Percentiles rank a stretch among this genome's conserved stretches.
Evolutionary conservation across 1,284 basidiomycete species (phyloP).

Genomic region (Tremellales sp.): DNA sequence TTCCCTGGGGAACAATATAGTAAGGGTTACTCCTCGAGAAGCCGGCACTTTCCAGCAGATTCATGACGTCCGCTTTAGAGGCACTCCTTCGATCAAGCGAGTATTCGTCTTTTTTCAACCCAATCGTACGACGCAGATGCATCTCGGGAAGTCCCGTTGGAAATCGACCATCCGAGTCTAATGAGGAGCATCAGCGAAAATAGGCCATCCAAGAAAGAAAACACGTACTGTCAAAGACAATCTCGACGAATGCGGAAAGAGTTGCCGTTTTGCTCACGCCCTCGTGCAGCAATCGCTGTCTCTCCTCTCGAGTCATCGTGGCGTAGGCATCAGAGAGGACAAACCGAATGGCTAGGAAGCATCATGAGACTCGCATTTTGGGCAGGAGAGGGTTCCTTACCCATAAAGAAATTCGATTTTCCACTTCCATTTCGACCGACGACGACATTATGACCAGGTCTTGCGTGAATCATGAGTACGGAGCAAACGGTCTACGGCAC

Average conservation of each 20-base stretch:
- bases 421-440: constrained; percentile 93
- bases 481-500: constrained; percentile 1
- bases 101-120: constrained; percentile 98
- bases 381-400: constrained; percentile 49
- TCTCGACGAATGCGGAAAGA: constrained; percentile 85
- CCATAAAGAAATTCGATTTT: constrained; percentile 95
- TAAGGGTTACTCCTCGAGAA: constrained; percentile 98
- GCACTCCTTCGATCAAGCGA: constrained; percentile 87
- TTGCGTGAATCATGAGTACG: constrained; percentile 37
- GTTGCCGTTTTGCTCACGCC: constrained; percentile 85
- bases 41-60: constrained; percentile 87
- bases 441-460: constrained; percentile 83
- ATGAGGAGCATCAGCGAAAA: constrained; percentile 2
- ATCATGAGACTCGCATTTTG: constrained; percentile 3
- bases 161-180: constrained; percentile 71
- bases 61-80: constrained; percentile 96
- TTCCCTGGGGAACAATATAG: constrained; percentile 97
- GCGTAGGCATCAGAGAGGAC: constrained; percentile 97
- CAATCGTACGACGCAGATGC: constrained; percentile 86
- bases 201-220: too few species aligned
- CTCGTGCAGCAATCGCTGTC: constrained; percentile 87
- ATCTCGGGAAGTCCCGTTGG: constrained; percentile 81
- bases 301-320: constrained; percentile 88
- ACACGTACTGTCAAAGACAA: constrained; percentile 71
- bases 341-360: constrained; percentile 76